phyloP scores from a whole-genome alignment of 2,329 filamentous ascomycete genomes.

The Colletotrichum sojae region DNA sequence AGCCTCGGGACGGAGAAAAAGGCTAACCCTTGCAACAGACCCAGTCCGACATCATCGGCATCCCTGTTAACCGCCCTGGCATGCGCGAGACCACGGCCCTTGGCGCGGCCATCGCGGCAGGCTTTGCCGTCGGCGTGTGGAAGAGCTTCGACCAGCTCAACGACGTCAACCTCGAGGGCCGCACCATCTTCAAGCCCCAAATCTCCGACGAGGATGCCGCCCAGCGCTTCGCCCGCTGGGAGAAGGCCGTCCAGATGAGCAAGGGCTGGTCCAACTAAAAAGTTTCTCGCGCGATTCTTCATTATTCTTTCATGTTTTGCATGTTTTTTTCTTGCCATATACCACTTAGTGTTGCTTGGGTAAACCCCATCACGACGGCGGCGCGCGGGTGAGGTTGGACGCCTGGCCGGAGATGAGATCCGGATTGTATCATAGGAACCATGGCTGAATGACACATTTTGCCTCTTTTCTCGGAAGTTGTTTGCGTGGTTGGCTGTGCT shows the following conservation, averaged over 20 bases:
- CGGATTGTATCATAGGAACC: constrained; percentile 35
- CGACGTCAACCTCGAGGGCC: constrained; percentile 78
- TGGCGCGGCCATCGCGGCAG: constrained; percentile 85
- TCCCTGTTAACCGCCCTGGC: constrained; percentile 81
- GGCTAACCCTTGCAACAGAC: constrained; percentile 60
- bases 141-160: constrained; percentile 80
- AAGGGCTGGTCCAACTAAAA: constrained; percentile 73
- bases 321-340: constrained; percentile 31
- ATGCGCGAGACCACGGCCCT: constrained; percentile 90
- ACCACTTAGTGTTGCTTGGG: constrained; percentile 38
- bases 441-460: constrained; percentile 36
- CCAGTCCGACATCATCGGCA: constrained; percentile 85
- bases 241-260: constrained; percentile 84
- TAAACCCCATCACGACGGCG: constrained; percentile 32
- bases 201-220: constrained; percentile 72
- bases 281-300: no score
- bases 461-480: constrained; percentile 11
- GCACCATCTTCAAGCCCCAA: constrained; percentile 77
- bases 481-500: background rate
- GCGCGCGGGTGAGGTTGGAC: constrained; percentile 15
- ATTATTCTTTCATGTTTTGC: background rate
- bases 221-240: constrained; percentile 79
- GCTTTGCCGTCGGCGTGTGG: constrained; percentile 83
- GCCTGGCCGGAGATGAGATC: constrained; percentile 20
- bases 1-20: constrained; percentile 31